Evolutionary conservation across 2,329 filamentous ascomycete genomes (phyloP).

Genomic region (Tolypocladium paradoxum): DNA sequence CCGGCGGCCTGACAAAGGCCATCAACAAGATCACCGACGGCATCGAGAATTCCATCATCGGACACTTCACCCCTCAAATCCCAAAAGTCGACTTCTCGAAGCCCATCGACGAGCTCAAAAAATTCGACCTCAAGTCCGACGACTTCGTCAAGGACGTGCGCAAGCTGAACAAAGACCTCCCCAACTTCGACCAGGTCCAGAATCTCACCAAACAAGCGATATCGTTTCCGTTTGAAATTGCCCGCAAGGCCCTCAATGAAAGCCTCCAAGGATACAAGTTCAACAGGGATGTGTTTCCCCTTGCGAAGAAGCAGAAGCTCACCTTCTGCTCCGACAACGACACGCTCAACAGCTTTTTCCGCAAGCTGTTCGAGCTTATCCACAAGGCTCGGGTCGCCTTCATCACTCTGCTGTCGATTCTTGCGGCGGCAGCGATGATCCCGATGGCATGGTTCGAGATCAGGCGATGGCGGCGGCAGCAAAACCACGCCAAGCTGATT

Average conservation of each 20-base stretch:
- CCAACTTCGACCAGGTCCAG: constrained; percentile 72
- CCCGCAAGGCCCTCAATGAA: constrained; percentile 62
- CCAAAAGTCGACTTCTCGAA: constrained; percentile 53
- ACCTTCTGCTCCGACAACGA: constrained; percentile 84
- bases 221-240: constrained; percentile 66
- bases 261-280: constrained; percentile 67
- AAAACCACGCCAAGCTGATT: constrained; percentile 57
- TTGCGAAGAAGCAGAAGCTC: constrained; percentile 72
- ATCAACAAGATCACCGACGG: constrained; percentile 37
- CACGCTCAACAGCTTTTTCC: constrained; percentile 75
- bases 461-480: constrained; percentile 62
- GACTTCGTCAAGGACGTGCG: constrained; percentile 59
- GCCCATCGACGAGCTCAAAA: constrained; percentile 54
- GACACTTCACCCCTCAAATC: constrained; percentile 33
- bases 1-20: constrained; percentile 34
- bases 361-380: constrained; percentile 55
- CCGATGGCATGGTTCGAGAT: constrained; percentile 78
- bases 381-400: constrained; percentile 62
- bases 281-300: constrained; percentile 65
- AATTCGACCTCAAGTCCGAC: constrained; percentile 56
- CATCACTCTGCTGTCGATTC: constrained; percentile 59
- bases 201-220: constrained; percentile 71
- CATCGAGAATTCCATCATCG: constrained; percentile 35
- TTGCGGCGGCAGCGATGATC: constrained; percentile 62
- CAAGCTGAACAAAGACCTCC: constrained; percentile 67